phyloP scores from a whole-genome alignment of 129 eudicot species.

The Lonicera japonica region DNA sequence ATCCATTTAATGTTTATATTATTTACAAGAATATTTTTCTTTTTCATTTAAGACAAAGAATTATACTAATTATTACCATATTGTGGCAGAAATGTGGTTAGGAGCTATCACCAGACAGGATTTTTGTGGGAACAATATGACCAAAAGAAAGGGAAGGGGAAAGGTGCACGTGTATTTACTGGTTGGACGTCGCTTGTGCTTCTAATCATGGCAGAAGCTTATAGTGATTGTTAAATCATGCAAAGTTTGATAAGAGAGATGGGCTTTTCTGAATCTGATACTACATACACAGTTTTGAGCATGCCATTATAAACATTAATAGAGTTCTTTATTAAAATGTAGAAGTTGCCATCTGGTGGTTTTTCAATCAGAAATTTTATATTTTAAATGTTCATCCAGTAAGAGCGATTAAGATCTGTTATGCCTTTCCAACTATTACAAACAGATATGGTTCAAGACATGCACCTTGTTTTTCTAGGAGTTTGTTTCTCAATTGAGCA shows the following conservation, averaged over 20 bases:
- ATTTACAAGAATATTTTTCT: background rate
- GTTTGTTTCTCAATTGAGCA: no score
- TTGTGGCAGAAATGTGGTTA: conserved; percentile 64
- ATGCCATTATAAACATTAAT: no score
- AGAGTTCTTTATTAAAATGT: no score
- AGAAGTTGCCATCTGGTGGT: no score
- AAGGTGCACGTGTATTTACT: conserved; percentile 82
- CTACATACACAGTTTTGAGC: no score
- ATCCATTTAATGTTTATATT: background rate
- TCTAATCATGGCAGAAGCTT: conserved; percentile 81
- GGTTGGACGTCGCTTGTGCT: conserved; percentile 90
- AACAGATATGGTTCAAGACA: no score
- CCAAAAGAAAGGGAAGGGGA: conserved; percentile 83
- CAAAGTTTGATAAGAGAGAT: conserved; percentile 5
- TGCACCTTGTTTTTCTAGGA: no score
- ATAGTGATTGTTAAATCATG: conserved; percentile 37
- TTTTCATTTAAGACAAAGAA: background rate
- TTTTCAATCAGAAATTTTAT: no score
- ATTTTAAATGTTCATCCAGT: no score
- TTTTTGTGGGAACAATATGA: conserved; percentile 95
- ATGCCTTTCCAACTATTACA: no score
- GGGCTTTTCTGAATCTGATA: background rate
- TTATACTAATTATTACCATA: background rate
- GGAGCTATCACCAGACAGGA: conserved; percentile 62
- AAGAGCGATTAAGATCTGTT: no score